Percentiles rank a stretch among this genome's conserved stretches.
phyloP scores from a whole-genome alignment of 2,329 filamentous ascomycete species.

The Blumeriella jaapii region DNA sequence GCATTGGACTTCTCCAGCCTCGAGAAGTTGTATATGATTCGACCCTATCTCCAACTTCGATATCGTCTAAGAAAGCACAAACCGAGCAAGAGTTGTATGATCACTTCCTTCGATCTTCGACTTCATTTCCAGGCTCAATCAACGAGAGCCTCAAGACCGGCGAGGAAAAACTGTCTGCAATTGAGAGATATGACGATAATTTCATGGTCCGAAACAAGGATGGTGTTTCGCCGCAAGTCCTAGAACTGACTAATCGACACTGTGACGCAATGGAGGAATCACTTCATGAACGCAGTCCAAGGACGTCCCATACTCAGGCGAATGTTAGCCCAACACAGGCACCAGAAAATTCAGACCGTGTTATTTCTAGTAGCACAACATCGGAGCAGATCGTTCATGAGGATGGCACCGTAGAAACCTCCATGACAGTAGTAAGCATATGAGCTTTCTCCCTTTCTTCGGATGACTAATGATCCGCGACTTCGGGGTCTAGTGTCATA shows the following conservation, averaged over 20 bases:
- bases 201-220: too few species aligned
- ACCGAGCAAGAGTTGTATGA: conserved; percentile 26
- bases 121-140: conserved; percentile 1
- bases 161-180: too few species aligned
- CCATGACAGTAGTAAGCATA: conserved; percentile 16
- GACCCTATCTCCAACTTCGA: not conserved
- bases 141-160: conserved; percentile 1
- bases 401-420: conserved; percentile 22
- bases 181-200: too few species aligned
- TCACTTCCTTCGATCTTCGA: conserved; percentile 13
- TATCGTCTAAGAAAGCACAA: not conserved
- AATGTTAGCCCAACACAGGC: not conserved
- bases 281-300: not conserved
- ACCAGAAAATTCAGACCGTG: conserved; percentile 10
- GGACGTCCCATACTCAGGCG: not conserved
- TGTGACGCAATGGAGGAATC: too few species aligned
- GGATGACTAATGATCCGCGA: too few species aligned
- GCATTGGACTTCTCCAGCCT: conserved; percentile 7
- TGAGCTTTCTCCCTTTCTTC: too few species aligned
- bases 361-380: conserved; percentile 19
- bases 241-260: too few species aligned
- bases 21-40: not conserved
- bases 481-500: too few species aligned
- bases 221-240: too few species aligned
- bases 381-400: conserved; percentile 16